Conservation (phyloP, 495 filamentous ascomycete genomes). For the Massariosphaeria phaeospora region DNA sequence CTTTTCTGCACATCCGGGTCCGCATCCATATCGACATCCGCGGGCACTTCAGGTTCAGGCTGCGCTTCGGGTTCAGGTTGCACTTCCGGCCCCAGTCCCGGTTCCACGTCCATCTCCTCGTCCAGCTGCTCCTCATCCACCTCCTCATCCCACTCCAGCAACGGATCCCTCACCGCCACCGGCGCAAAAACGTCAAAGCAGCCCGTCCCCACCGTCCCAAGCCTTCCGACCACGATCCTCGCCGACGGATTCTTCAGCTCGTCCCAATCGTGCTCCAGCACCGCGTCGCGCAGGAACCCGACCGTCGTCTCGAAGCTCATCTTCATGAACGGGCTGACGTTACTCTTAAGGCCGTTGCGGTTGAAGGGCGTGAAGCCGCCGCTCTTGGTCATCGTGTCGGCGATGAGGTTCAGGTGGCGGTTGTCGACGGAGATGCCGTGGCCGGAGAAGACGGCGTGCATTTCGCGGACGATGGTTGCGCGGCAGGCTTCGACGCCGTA, state of each 20-base stretch:
- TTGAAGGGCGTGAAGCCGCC: constrained; percentile 88
- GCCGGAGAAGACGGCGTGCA: constrained; percentile 77
- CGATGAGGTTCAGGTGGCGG: constrained; percentile 90
- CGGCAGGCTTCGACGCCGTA: constrained; percentile 95
- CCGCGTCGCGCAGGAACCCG: constrained; percentile 85
- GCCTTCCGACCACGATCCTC: constrained; percentile 79
- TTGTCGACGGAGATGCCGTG: constrained; percentile 93
- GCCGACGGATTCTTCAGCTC: constrained; percentile 78
- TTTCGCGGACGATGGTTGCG: constrained; percentile 77
- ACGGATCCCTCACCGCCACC: constrained; percentile 37
- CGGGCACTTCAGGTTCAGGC: no score
- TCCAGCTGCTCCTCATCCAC: not conserved
- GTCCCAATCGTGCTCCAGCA: constrained; percentile 84
- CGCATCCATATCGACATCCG: no score
- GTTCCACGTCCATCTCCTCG: constrained; percentile 8
- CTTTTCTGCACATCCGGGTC: no score
- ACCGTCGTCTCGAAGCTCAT: constrained; percentile 99
- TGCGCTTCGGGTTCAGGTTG: no score
- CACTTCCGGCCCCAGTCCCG: no score
- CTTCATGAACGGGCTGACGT: constrained; percentile 86
- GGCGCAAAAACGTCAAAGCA: constrained; percentile 81
- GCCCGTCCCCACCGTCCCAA: constrained; percentile 80
- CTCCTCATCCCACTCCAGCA: constrained; percentile 4
- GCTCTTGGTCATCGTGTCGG: constrained; percentile 89
- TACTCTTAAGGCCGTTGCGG: constrained; percentile 76